Evolutionary conservation across 2,329 filamentous ascomycete genomes (phyloP).

Genomic region (Penicillium brasilianum): DNA sequence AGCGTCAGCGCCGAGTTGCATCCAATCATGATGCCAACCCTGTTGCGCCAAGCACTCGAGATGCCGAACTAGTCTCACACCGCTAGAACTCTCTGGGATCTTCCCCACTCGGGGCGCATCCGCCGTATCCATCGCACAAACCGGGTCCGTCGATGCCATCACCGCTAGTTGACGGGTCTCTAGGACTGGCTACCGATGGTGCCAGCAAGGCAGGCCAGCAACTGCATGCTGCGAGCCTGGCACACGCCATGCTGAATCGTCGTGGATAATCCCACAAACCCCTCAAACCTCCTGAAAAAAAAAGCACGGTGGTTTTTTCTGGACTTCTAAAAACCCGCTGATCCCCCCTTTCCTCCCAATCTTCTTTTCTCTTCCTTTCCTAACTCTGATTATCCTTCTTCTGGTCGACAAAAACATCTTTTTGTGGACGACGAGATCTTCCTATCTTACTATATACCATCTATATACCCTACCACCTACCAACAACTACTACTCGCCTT

Average conservation of each 20-base stretch:
- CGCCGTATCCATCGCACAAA: slow-evolving; percentile 18
- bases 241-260: slow-evolving; percentile 30
- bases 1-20: slow-evolving; percentile 26
- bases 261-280: slow-evolving; percentile 3
- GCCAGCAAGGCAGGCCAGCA: slow-evolving; percentile 26
- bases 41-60: slow-evolving; percentile 24
- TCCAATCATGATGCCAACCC: slow-evolving; percentile 27
- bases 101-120: slow-evolving; percentile 26
- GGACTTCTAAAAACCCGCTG: slow-evolving; percentile 31
- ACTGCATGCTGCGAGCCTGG: slow-evolving; percentile 29
- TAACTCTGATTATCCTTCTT: slow-evolving; percentile 27
- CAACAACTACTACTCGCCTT: slow-evolving; percentile 1
- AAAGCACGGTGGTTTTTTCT: slow-evolving; percentile 23
- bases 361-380: slow-evolving; percentile 22
- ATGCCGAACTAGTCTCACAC: slow-evolving; percentile 31
- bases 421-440: not conserved
- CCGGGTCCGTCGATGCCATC: slow-evolving; percentile 27
- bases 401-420: slow-evolving; percentile 26
- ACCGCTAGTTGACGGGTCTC: slow-evolving; percentile 23
- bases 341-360: slow-evolving; percentile 19
- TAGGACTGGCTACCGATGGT: slow-evolving; percentile 27
- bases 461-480: not conserved
- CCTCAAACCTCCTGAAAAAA: slow-evolving; percentile 4
- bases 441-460: not conserved
- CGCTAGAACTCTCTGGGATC: slow-evolving; percentile 25